Evolutionary conservation across 805 yeast genomes (phyloP).

Genomic region (Candida pseudoglaebosa): DNA sequence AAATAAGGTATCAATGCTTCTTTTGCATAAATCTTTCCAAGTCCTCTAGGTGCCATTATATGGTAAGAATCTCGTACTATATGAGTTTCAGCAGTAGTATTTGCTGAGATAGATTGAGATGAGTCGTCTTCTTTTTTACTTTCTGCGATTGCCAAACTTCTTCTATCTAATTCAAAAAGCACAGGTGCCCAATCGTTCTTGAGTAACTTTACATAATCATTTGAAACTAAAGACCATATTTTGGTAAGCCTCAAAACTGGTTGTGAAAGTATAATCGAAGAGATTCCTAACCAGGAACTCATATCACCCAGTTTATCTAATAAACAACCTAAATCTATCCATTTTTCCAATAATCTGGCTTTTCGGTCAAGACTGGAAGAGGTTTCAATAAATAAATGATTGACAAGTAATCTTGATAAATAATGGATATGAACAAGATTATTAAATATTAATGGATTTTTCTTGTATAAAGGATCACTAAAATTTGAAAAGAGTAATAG

Average conservation of each 20-base stretch:
- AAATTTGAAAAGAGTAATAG: slow-evolving; percentile 57
- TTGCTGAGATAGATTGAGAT: slow-evolving; percentile 6
- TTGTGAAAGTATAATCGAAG: slow-evolving; percentile 75
- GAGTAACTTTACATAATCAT: slow-evolving; percentile 53
- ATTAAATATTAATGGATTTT: slow-evolving; percentile 77
- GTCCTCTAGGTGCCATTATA: slow-evolving; percentile 82
- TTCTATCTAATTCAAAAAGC: slow-evolving; percentile 78
- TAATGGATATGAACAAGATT: slow-evolving; percentile 67
- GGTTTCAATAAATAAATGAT: slow-evolving; percentile 61
- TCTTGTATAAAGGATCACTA: slow-evolving; percentile 40
- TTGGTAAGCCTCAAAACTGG: slow-evolving; percentile 71
- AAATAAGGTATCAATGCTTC: slow-evolving; percentile 82
- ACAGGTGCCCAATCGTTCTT: slow-evolving; percentile 91
- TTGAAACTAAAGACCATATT: slow-evolving; percentile 72
- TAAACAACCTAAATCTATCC: slow-evolving; percentile 80
- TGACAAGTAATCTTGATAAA: slow-evolving; percentile 63
- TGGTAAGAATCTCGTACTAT: slow-evolving; percentile 47
- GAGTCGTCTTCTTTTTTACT: slow-evolving; percentile 5
- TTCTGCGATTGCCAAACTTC: slow-evolving; percentile 47
- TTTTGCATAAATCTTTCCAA: slow-evolving; percentile 73
- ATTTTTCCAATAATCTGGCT: slow-evolving; percentile 66
- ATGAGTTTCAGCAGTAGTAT: slow-evolving; percentile 5
- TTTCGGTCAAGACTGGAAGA: slow-evolving; percentile 37
- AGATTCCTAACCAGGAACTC: slow-evolving; percentile 92
- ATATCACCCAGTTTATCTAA: slow-evolving; percentile 83